These are phyloP conservation scores for Sodiomyces alkalinus DNA, from an alignment of 2,329 filamentous ascomycete species.

Conservation along the genomic window DNA sequence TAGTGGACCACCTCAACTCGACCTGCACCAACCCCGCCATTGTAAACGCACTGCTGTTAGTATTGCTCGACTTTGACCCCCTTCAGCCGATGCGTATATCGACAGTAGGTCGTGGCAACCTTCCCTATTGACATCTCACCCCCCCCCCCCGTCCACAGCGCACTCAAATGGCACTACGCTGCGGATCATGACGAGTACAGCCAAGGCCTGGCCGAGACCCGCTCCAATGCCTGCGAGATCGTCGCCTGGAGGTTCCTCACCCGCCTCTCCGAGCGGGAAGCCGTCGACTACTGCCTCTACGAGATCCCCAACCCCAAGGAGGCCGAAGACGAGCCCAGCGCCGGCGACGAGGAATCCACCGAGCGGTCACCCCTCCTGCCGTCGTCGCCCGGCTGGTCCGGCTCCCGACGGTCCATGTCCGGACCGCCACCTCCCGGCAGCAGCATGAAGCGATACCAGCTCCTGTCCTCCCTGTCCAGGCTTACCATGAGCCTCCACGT, in stretches of 20 bases:
- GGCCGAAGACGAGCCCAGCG: slow-evolving; percentile 7
- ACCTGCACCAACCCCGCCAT: slow-evolving; percentile 53
- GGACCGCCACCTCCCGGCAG: slow-evolving; percentile 20
- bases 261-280: slow-evolving; percentile 55
- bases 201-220: slow-evolving; percentile 45
- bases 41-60: slow-evolving; percentile 59
- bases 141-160: slow-evolving; percentile 26
- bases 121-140: neutral
- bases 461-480: slow-evolving; percentile 38
- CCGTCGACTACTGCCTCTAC: slow-evolving; percentile 58
- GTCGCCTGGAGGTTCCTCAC: slow-evolving; percentile 67
- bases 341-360: slow-evolving; percentile 26
- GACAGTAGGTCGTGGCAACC: neutral
- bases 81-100: too few species aligned
- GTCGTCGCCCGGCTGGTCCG: slow-evolving; percentile 14
- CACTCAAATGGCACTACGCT: slow-evolving; percentile 61
- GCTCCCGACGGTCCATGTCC: slow-evolving; percentile 7
- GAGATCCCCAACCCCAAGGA: slow-evolving; percentile 42
- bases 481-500: slow-evolving; percentile 33
- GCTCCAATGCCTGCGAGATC: slow-evolving; percentile 64
- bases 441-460: slow-evolving; percentile 27
- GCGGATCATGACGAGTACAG: slow-evolving; percentile 42
- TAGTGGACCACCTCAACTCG: slow-evolving; percentile 49
- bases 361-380: slow-evolving; percentile 34
- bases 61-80: too few species aligned